Evolutionary conservation across 140 eudicot species (phyloP).

Genomic region (Bidens hawaiensis): DNA sequence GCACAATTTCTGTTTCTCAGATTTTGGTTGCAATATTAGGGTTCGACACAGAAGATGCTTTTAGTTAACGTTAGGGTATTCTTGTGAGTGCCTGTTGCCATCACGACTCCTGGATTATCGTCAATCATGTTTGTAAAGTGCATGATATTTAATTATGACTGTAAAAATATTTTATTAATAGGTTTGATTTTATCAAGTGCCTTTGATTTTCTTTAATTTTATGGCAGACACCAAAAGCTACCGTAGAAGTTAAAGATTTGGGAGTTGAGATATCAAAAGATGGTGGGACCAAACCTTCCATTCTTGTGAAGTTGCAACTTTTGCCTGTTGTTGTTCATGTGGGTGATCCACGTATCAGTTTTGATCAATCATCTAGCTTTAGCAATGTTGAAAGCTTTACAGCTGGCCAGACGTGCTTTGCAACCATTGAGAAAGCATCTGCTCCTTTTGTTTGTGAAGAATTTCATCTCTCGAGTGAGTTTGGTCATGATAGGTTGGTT

Average conservation of each 20-base stretch:
- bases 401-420: conserved; percentile 40
- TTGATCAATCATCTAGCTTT: conserved; percentile 49
- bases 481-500: conserved; percentile 85
- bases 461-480: conserved; percentile 73
- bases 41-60: conserved; percentile 6
- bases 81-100: not conserved
- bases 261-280: conserved; percentile 76
- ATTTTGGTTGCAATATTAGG: conserved; percentile 9
- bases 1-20: conserved; percentile 8
- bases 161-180: conserved; percentile 13
- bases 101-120: not conserved
- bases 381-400: conserved; percentile 40
- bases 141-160: not conserved
- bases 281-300: conserved; percentile 66
- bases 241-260: conserved; percentile 76
- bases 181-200: conserved; percentile 13
- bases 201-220: conserved; percentile 20
- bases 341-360: conserved; percentile 48
- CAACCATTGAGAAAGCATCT: conserved; percentile 47
- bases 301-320: conserved; percentile 73
- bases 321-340: conserved; percentile 64
- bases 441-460: conserved; percentile 90
- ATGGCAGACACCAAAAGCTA: conserved; percentile 82
- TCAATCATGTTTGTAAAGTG: not conserved
- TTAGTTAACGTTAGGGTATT: not conserved